Base-by-base conservation (phyloP, 2,329 filamentous ascomycete genomes). In the Pseudogymnoascus sp. region DNA sequence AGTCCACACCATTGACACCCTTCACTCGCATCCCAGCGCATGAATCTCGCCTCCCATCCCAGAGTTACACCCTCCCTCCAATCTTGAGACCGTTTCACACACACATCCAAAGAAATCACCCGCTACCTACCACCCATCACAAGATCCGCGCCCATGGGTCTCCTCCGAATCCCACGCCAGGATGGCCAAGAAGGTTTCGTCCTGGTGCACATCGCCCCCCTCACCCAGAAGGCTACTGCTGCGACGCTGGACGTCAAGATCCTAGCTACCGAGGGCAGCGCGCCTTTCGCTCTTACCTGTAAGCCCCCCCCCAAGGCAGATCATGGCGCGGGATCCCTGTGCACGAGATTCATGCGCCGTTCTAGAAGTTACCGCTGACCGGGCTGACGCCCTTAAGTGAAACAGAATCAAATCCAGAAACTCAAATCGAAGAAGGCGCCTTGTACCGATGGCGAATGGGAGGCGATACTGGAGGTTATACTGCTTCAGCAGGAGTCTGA, bases 371-470 rank as follows among this genome's bases (percentile, higher is more conserved):
- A 65, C 64, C 62, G 65, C 66, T 63, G 63, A 64, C 69, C 71
- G 67, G 71, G 69, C 64, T 67, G 62, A 63, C 63, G 23, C 42
- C 61, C 61, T 36, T 61, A 17, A 84, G 82, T 89, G 68, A 82
- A 81, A 71, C 84, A 88, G 64, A 80, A 80, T 68, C 78, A 78
- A 38, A 74, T 84, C 61, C 75, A 78, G 38, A 79, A 80, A 8
- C 77, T 87, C 59, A 83, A 80, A 67, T 76, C 79, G 26, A 78
- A 79, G 69, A 83, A 80, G 67, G 82, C 79, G 60, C 78, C 79
- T n/a, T 82, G 82, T 65, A 78, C 80, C 21, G 76, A 83, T 64
- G 77, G 80, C n/a, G 87, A 91, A 73, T 93, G 89, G 89, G 80
- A 86, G 71, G 70, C 74, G 13, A 82, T 88, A 61, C 75, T 93